Evolutionary conservation across 2,329 filamentous ascomycete genomes (phyloP), one percentile per base, ranked within the genome.

Genomic region (Dendrostoma leiphaemia): DNA sequence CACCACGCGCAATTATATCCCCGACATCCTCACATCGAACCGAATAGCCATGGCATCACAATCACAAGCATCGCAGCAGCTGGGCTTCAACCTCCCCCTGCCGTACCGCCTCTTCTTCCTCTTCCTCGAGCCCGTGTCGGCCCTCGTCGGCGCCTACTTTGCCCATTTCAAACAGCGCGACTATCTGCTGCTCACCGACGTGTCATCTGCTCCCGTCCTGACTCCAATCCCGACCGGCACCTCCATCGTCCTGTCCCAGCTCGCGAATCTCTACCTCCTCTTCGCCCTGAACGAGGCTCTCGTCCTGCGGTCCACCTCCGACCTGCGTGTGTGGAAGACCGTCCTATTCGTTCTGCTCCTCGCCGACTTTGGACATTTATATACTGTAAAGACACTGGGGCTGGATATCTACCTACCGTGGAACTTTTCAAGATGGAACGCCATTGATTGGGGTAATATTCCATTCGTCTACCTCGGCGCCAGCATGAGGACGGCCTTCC

Each of bases 221-320:
- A 62, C 69, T 54, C 49, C 64, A 64, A 68, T 86, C 6, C 82
- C 87, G 1, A 71, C 80, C 32, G 79, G 78, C 37, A 88, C 86
- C 1, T 80, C 82, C 9, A 82, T 91, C 55, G 83, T 84, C 37
- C 75, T 92, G 63, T 83, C 84, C 17, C 89, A 93, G 71, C 80
- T 93, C 29, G 87, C 86, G 40, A 92, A 91, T 69, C 75, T 92
- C 59, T 93, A 92, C 71, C 69, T 92, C 35, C 80, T 89, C 54
- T 90, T 92, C 69, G 83, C 87, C 52, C 71, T 93, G 64, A 90
- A 88, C 71, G 89, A 94, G 71, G 88, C 87, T 2, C 71, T 91
- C 23, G 85, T 93, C 12, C 77, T 93, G 60, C 84, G 90, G 38
- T 77, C 81, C 15, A 90, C 89, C 6, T 73, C 74, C 47, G 85